Evolutionary conservation across 441 rosid genomes (phyloP).

Genomic region (Gossypium lobatum): DNA sequence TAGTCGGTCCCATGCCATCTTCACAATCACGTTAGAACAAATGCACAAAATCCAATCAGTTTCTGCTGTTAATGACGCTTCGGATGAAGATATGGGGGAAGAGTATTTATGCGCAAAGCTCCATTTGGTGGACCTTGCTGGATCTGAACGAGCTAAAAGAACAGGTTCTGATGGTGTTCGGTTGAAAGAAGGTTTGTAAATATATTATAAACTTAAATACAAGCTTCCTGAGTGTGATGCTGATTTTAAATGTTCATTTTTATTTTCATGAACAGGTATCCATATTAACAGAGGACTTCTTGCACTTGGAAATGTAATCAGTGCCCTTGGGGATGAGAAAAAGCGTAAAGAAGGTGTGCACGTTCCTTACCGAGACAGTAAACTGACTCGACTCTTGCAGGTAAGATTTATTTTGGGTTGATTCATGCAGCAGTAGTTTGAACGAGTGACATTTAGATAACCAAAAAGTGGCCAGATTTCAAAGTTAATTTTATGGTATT

Average conservation of each 20-base stretch:
- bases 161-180: constrained; percentile 64
- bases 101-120: constrained; percentile 64
- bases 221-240: neutral
- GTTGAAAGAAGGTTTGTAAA: constrained; percentile 52
- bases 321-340: constrained; percentile 69
- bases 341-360: constrained; percentile 62
- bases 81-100: constrained; percentile 49
- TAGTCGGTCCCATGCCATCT: constrained; percentile 74
- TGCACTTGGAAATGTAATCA: constrained; percentile 69
- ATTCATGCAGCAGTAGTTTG: constrained; percentile 1
- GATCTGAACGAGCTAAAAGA: constrained; percentile 69
- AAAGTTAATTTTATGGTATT: neutral
- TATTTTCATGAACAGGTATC: constrained; percentile 38
- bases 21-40: constrained; percentile 69
- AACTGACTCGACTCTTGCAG: constrained; percentile 64
- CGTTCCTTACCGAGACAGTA: constrained; percentile 67
- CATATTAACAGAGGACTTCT: constrained; percentile 66
- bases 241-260: neutral
- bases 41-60: constrained; percentile 43
- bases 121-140: constrained; percentile 70
- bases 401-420: constrained; percentile 22
- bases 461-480: neutral
- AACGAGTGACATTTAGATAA: constrained; percentile 2
- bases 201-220: constrained; percentile 15
- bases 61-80: constrained; percentile 28